Base-by-base conservation (phyloP, 2,329 filamentous ascomycete species). In the Curvularia verruculosa region DNA sequence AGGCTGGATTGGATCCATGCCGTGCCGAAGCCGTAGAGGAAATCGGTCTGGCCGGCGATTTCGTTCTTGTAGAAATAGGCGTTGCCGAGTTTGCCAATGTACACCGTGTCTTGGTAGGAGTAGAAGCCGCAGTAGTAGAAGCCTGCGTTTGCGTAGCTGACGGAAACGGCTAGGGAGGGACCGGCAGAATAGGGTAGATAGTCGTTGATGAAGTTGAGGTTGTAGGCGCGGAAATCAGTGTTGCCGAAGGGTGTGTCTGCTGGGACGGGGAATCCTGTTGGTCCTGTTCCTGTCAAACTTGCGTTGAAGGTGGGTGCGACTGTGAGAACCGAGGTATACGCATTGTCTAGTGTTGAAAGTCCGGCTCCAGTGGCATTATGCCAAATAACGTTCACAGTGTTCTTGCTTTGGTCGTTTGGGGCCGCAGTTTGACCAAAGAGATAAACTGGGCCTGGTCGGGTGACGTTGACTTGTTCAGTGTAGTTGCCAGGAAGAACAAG, bases 31-130 rank as follows among this genome's bases (percentile, higher is more conserved):
- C 86, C 87, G 67, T 89, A 89, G 19, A 89, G 76, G 75, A 89
- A 89, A 64, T 90, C 88, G 0, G 86, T 89, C 67, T 89, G 80
- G 0, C 87, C 87, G 0, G 85, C 87, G 5, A 89, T 80, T 34
- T 85, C 81, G 51, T 77, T 82, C 34, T 83, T 78, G 69, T 86
- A 82, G 72, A 90, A 86, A 74, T 88, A 89, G 0, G 83, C 83
- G 61, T 88, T 89, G 28, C 84, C 87, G 1, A 88, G 77, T 68
- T 89, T 89, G 51, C 87, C 87, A 15, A 89, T 71, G 64, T 89
- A 89, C 3, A 89, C 85, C 7, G 87, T 90, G 60, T 90, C 87
- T 73, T 89, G 87, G 66, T 87, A 89, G 56, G 83, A 86, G 67
- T 87, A 87, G 64, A 89, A 85, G 0, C 86, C 85, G 45, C 84